Base-by-base conservation (phyloP, 306 rosid species). In the Betula pendula region DNA sequence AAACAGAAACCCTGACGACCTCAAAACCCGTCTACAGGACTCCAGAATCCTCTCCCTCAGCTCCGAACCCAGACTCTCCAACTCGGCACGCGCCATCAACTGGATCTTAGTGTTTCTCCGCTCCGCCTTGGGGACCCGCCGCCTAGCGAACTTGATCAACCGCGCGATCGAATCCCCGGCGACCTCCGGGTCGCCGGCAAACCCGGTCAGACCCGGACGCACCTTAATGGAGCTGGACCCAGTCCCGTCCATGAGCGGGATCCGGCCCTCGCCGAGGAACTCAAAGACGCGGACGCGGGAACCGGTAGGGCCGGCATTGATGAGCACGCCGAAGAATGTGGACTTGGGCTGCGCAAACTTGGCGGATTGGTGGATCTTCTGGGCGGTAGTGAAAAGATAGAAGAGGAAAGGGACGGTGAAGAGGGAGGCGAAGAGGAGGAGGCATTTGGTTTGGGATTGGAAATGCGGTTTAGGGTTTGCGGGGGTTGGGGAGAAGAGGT, bases 361-460 rank as follows among this genome's bases (percentile, higher is more conserved):
- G 40, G 88, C 27, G 50, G 90, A 76, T 52, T 44, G 16, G 81
- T 87, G 88, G 77, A 87, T 77, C 75, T 76, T 81, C 48, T 47
- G 79, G 49, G 88, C 88, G 40, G 90, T 76, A 82, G 82, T 67
- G 82, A 84, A 68, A 82, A 84, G 88, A 78, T 86, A 81, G 88
- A 84, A 84, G 77, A 86, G 53, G 82, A 84, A 84, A 13, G 90
- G 87, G 33, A 85, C 45, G 35, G 82, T 71, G 76, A 82, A 75
- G 81, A 86, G 58, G 47, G 80, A 70, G 33, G 68, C 73, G 31
- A 45, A 15, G 31, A 75, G 77, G 71, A 84, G 3, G 51, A 86
- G 83, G 42, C 85, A 84, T 86, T 79, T 86, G 40, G 84, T n/a
- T 10, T 79, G 81, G 60, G 44, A 65, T 40, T 53, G 44, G 70